Evolutionary conservation across 2,329 filamentous ascomycete genomes (phyloP), one percentile per base, ranked within the genome.

Genomic region (Chrysoporthe deuterocubensis): DNA sequence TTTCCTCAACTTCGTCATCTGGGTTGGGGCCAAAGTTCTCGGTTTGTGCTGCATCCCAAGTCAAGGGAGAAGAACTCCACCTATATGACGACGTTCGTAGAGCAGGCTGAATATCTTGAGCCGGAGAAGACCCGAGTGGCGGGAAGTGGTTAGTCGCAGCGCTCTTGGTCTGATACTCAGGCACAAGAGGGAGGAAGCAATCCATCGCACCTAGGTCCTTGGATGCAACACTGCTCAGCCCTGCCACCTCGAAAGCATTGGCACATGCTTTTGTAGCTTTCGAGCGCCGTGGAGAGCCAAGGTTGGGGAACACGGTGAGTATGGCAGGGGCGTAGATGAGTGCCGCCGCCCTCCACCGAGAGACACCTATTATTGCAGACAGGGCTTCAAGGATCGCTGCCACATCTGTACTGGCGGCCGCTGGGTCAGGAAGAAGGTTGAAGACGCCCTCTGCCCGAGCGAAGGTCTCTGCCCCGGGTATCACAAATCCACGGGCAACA

Each of bases 341-440:
- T 73, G 92, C 87, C 71, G 90, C 90, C 11, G 92, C 90, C 65
- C 93, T 88, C 77, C 90, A 92, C 72, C 90, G 90, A 0, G 95
- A 97, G 73, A 92, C 88, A 69, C 89, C 87, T 62, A 97, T 87
- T 60, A 97, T 91, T 58, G 89, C 86, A 26, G 89, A 86, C 62
- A 97, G 87, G 0, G 94, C 92, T 70, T 93, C 90, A 7, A 98
- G 80, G 21, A 97, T 86, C 11, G 89, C 88, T 1, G 89, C 85
- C 50, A 97, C 79, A 69, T 86, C 87, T 37, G 87, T 82, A 18
- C 81, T 82, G 16, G 83, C 80, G 2, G 87, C 85, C 8, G 92
- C 87, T 34, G 90, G 83, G 3, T 84, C 79, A 2, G 91, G 91
- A 59, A 93, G 84, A 26, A 83, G 81, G 8, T 86, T 84, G 64